Percentiles rank a stretch among this genome's conserved stretches.
Evolutionary conservation across 2,329 filamentous ascomycete species (phyloP).

Genomic region (Helicocarpus griseus): DNA sequence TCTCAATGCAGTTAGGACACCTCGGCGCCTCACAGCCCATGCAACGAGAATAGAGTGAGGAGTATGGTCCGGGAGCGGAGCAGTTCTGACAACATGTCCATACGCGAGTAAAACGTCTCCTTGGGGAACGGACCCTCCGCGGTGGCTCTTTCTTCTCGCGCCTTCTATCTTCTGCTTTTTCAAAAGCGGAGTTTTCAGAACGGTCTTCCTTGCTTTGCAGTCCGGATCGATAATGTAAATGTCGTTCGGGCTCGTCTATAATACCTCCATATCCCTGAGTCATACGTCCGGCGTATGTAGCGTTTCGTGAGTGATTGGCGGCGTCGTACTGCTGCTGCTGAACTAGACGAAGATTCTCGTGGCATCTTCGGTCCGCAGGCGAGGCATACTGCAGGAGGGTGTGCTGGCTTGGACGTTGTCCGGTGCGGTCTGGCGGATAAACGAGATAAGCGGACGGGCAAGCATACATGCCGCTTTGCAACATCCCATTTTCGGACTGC

Average conservation of each 20-base stretch:
- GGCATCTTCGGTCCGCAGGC: conserved; percentile 3
- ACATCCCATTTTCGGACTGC: conserved; percentile 4
- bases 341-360: conserved; percentile 5
- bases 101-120: conserved; percentile 3
- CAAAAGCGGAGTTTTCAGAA: too few species aligned
- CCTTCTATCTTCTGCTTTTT: neutral
- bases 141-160: neutral
- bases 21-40: conserved; percentile 6
- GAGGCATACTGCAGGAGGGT: conserved; percentile 12
- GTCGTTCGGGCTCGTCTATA: neutral
- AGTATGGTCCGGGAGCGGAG: conserved; percentile 6
- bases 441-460: conserved; percentile 9
- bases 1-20: conserved; percentile 5
- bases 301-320: neutral
- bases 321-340: conserved; percentile 5
- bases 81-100: conserved; percentile 12
- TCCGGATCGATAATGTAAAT: neutral
- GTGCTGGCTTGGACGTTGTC: conserved; percentile 9
- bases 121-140: neutral
- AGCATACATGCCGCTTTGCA: conserved; percentile 9
- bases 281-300: neutral
- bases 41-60: conserved; percentile 6
- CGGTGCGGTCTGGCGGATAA: conserved; percentile 10
- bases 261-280: neutral
- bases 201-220: neutral